phyloP scores from a whole-genome alignment of 192 early-diverging fungal genomes.

The Rhizophagus prolifer region DNA sequence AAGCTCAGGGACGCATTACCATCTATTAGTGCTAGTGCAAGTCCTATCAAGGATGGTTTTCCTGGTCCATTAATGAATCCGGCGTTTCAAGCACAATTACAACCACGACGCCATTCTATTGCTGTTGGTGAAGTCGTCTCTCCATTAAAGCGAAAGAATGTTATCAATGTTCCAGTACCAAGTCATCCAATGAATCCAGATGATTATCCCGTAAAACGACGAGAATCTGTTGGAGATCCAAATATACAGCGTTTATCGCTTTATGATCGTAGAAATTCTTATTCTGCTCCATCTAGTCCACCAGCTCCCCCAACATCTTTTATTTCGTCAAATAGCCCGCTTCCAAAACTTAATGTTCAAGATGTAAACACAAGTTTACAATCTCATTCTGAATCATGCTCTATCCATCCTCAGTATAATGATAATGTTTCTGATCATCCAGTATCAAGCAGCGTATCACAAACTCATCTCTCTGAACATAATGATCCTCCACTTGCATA shows the following conservation, averaged over 20 bases:
- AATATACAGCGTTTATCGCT: conserved; percentile 25
- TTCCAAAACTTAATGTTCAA: conserved; percentile 34
- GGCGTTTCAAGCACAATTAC: conserved; percentile 28
- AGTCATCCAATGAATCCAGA: conserved; percentile 31
- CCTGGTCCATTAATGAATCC: conserved; percentile 31
- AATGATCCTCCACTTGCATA: conserved; percentile 6
- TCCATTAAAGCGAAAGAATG: conserved; percentile 24
- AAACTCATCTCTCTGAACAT: conserved; percentile 26
- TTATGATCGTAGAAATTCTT: conserved; percentile 42
- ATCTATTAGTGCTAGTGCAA: conserved; percentile 35
- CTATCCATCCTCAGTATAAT: background rate
- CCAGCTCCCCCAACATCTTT: conserved; percentile 36
- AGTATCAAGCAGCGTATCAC: background rate
- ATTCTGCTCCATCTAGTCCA: conserved; percentile 47
- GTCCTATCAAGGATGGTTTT: conserved; percentile 28
- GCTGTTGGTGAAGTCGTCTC: conserved; percentile 26
- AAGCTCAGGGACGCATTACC: conserved; percentile 44
- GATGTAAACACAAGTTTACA: conserved; percentile 13
- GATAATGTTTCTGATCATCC: conserved; percentile 14
- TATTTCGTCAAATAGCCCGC: conserved; percentile 20
- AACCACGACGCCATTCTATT: conserved; percentile 27
- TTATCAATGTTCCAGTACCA: background rate
- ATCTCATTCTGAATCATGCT: conserved; percentile 17
- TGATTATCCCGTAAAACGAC: conserved; percentile 31
- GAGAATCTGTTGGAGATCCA: conserved; percentile 32